A percentile compares a stretch with the other conserved stretches of the same genome.
phyloP scores from a whole-genome alignment of 108 stramenopile genomes.

The Skeletonema tropicum region DNA sequence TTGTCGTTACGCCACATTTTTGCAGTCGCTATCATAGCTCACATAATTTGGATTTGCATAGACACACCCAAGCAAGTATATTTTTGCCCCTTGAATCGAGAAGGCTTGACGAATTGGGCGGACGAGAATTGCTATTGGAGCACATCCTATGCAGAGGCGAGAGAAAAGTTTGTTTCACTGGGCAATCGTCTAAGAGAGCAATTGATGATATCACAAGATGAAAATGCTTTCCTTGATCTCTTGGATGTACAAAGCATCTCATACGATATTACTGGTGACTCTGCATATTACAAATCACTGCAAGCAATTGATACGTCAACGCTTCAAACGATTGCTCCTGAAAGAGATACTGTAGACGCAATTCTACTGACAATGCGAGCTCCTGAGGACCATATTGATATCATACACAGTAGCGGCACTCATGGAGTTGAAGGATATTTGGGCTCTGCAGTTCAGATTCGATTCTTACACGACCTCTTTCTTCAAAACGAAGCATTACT shows the following conservation, averaged over 20 bases:
- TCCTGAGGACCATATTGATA: slow-evolving; percentile 15
- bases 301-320: neutral
- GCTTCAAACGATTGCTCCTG: slow-evolving; percentile 22
- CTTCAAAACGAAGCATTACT: slow-evolving; percentile 28
- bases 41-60: neutral
- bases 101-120: slow-evolving; percentile 12
- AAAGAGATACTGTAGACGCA: slow-evolving; percentile 44
- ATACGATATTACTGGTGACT: slow-evolving; percentile 26
- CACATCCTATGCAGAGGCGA: slow-evolving; percentile 38
- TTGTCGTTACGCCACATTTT: neutral
- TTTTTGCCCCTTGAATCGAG: slow-evolving; percentile 37
- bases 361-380: slow-evolving; percentile 26
- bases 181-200: slow-evolving; percentile 40
- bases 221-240: neutral
- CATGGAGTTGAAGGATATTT: slow-evolving; percentile 90
- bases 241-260: slow-evolving; percentile 37
- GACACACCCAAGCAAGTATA: slow-evolving; percentile 37
- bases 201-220: neutral
- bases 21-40: neutral
- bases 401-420: slow-evolving; percentile 71
- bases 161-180: slow-evolving; percentile 47
- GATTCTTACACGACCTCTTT: slow-evolving; percentile 52
- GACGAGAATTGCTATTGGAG: slow-evolving; percentile 50
- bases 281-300: slow-evolving; percentile 16
- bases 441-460: slow-evolving; percentile 78